These are phyloP conservation scores for Pythium apleroticum DNA, from an alignment of 352 stramenopile species.

Conservation along the genomic window DNA sequence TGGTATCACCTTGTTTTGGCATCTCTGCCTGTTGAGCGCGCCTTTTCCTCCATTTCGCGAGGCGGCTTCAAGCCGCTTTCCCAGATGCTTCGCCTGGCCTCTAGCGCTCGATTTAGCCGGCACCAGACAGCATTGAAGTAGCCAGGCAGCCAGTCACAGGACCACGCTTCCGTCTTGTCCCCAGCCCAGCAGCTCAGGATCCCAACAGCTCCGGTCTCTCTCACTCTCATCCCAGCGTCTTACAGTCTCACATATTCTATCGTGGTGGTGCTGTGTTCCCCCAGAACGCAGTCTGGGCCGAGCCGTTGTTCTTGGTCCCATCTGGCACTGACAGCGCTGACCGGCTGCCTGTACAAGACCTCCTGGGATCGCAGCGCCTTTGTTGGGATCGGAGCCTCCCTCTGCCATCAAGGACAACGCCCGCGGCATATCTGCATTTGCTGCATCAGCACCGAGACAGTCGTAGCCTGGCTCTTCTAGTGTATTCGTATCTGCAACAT, in stretches of 20 bases:
- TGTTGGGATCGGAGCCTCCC: neutral
- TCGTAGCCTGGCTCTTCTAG: neutral
- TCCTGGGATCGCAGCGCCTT: constrained; percentile 7
- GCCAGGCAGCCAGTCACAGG: neutral
- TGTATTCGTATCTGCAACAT: constrained; percentile 1
- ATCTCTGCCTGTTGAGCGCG: neutral
- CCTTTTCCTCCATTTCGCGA: neutral
- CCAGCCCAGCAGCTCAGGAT: neutral
- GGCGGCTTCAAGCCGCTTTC: constrained; percentile 13
- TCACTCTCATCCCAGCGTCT: neutral
- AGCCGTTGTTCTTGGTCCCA: constrained; percentile 1
- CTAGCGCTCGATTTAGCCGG: constrained; percentile 15
- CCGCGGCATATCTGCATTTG: neutral
- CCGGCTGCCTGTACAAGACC: constrained; percentile 4
- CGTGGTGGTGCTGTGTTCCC: no score
- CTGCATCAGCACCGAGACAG: neutral
- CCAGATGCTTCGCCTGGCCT: constrained; percentile 27
- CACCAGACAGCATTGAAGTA: constrained; percentile 2
- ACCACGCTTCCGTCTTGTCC: constrained; percentile 1
- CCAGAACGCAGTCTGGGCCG: constrained; percentile 5
- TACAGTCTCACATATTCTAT: neutral
- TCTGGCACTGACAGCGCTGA: neutral
- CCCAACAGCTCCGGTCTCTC: neutral
- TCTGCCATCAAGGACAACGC: neutral
- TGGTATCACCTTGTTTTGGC: constrained; percentile 13